A percentile compares a stretch with the other conserved stretches of the same genome.
These are phyloP conservation scores for Polytrichum commune DNA, from an alignment of 225 moss, liverwort and hornwort species.

Conservation along the genomic window DNA sequence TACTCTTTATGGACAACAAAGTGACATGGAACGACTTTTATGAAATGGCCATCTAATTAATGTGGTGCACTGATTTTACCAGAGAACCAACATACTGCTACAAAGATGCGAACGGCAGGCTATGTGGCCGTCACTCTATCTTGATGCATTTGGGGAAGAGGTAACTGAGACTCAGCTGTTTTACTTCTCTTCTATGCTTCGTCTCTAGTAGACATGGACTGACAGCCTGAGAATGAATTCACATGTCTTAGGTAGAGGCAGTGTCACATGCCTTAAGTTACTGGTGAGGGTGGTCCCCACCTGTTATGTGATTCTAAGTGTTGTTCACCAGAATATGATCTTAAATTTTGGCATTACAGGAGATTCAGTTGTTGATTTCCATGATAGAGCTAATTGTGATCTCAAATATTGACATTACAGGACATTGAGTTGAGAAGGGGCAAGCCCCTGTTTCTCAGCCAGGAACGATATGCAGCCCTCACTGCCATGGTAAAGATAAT, in stretches of 20 bases:
- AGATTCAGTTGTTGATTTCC: background rate
- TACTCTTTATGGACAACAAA: too few species aligned
- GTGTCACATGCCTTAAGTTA: background rate
- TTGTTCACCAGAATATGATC: background rate
- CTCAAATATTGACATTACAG: constrained; percentile 25
- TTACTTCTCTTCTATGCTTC: too few species aligned
- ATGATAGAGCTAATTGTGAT: background rate
- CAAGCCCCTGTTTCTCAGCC: constrained; percentile 81
- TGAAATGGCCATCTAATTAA: background rate
- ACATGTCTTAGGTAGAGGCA: background rate
- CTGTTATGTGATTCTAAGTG: background rate
- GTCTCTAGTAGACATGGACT: too few species aligned
- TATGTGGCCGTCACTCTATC: constrained; percentile 92
- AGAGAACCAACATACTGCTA: constrained; percentile 86
- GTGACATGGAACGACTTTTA: background rate
- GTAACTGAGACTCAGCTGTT: constrained; percentile 21
- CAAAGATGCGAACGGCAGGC: constrained; percentile 94
- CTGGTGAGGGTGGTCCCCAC: background rate
- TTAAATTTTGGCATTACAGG: background rate
- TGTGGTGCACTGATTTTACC: constrained; percentile 16
- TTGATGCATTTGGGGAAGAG: constrained; percentile 97
- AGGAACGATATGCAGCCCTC: constrained; percentile 86
- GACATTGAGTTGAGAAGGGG: constrained; percentile 74
- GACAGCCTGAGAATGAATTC: background rate
- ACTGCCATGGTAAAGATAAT: constrained; percentile 71